Conservation (phyloP, 768 basidiomycete species). For the Mycena indigotica region DNA sequence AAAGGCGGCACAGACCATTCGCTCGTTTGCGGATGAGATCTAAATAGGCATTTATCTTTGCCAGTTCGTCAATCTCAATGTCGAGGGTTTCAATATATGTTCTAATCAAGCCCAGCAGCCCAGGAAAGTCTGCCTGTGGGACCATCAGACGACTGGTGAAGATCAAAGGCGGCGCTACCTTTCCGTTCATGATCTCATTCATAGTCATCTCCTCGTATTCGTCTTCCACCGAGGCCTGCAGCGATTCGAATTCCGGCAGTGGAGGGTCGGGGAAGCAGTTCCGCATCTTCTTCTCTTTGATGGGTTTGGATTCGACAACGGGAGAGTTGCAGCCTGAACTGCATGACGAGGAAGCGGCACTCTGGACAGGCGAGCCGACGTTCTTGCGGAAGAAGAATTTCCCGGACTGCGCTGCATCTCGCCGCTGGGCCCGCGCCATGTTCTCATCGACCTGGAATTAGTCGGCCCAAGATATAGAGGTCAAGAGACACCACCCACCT, state of each 20-base stretch:
- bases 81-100: slow-evolving; percentile 88
- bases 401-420: slow-evolving; percentile 72
- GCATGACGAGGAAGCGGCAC: slow-evolving; percentile 47
- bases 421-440: slow-evolving; percentile 85
- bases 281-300: slow-evolving; percentile 65
- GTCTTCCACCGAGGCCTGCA: slow-evolving; percentile 57
- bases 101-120: slow-evolving; percentile 77
- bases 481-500: slow-evolving; percentile 48
- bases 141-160: too few relatives aligned
- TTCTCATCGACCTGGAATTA: slow-evolving; percentile 87
- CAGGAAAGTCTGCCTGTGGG: slow-evolving; percentile 71
- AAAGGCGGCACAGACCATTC: slow-evolving; percentile 56
- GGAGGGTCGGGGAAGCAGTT: slow-evolving; percentile 74
- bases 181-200: slow-evolving; percentile 93
- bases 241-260: slow-evolving; percentile 47
- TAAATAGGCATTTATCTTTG: slow-evolving; percentile 73
- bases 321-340: slow-evolving; percentile 42
- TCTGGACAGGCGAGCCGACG: slow-evolving; percentile 64
- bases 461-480: slow-evolving; percentile 1
- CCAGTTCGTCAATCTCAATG: slow-evolving; percentile 58
- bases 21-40: slow-evolving; percentile 78
- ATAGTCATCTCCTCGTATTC: slow-evolving; percentile 94
- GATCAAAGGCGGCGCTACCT: slow-evolving; percentile 46
- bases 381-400: slow-evolving; percentile 91
- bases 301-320: slow-evolving; percentile 34